These are phyloP conservation scores for Pythium myriotylum DNA, from an alignment of 352 stramenopile species.

Conservation along the genomic window DNA sequence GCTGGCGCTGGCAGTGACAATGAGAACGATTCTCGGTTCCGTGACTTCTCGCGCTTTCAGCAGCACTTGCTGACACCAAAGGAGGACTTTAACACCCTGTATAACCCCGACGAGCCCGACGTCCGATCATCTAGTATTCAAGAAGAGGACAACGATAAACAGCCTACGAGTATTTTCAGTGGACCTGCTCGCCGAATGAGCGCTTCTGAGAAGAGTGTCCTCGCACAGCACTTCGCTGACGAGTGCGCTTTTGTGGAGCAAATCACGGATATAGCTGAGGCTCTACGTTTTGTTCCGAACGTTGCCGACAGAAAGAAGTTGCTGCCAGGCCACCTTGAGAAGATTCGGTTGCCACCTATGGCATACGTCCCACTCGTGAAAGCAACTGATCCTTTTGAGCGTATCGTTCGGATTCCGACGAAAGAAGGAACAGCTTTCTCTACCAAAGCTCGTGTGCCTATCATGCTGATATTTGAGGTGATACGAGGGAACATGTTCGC, in stretches of 20 bases:
- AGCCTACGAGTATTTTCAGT: slow-evolving; percentile 76
- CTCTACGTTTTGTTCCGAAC: slow-evolving; percentile 80
- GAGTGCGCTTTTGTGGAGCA: slow-evolving; percentile 90
- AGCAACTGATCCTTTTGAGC: slow-evolving; percentile 87
- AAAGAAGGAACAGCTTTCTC: slow-evolving; percentile 89
- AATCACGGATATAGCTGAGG: slow-evolving; percentile 86
- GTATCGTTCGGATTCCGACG: slow-evolving; percentile 81
- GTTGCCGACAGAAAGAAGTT: slow-evolving; percentile 80
- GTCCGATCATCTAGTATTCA: slow-evolving; percentile 37
- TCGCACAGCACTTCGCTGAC: slow-evolving; percentile 84
- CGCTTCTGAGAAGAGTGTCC: slow-evolving; percentile 74
- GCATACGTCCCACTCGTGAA: slow-evolving; percentile 88
- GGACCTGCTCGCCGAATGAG: slow-evolving; percentile 74
- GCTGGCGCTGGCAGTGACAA: slow-evolving; percentile 29
- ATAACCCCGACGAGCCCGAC: slow-evolving; percentile 23
- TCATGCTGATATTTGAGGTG: slow-evolving; percentile 89
- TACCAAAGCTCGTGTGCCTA: slow-evolving; percentile 84
- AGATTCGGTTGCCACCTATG: slow-evolving; percentile 84
- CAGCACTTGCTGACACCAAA: slow-evolving; percentile 84
- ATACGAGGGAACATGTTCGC: slow-evolving; percentile 73
- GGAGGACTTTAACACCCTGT: slow-evolving; percentile 46
- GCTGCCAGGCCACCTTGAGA: slow-evolving; percentile 79
- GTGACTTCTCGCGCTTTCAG: slow-evolving; percentile 86
- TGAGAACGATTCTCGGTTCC: slow-evolving; percentile 71
- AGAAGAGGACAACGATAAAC: slow-evolving; percentile 75